Conservation (phyloP, 345 rosid species). For the Eucalyptus sp. region DNA sequence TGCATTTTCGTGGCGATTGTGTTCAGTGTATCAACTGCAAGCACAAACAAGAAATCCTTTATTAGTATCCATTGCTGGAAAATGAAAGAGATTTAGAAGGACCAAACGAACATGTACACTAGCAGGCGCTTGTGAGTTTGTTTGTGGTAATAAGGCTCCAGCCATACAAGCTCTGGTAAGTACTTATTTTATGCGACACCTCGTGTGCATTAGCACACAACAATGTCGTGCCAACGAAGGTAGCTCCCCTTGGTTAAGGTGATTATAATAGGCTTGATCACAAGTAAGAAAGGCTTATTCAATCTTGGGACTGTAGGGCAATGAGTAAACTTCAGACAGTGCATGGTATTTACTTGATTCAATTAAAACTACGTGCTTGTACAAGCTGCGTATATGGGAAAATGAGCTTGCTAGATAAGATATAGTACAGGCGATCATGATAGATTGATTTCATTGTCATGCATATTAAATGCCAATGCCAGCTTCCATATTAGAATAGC, state of each 20-base stretch:
- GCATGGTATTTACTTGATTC: background rate
- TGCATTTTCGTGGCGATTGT: slow-evolving; percentile 31
- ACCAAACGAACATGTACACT: background rate
- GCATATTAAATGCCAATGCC: background rate
- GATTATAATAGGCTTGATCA: background rate
- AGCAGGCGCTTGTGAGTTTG: background rate
- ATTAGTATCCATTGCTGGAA: background rate
- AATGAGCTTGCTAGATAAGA: background rate
- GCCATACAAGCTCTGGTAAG: background rate
- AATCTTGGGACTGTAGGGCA: background rate
- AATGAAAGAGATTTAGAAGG: background rate
- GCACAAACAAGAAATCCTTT: background rate
- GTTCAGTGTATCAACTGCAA: slow-evolving; percentile 36
- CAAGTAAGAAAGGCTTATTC: background rate
- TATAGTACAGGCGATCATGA: background rate
- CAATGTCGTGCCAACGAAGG: background rate
- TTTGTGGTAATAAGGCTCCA: background rate
- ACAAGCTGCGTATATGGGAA: background rate
- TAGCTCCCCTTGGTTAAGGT: background rate
- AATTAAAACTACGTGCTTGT: background rate
- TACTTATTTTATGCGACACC: background rate
- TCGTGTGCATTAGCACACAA: background rate
- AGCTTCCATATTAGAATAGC: background rate
- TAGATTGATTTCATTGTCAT: background rate
- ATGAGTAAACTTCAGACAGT: background rate